Base-by-base conservation (phyloP, 306 rosid species). In the Cucurbita maxima region DNA sequence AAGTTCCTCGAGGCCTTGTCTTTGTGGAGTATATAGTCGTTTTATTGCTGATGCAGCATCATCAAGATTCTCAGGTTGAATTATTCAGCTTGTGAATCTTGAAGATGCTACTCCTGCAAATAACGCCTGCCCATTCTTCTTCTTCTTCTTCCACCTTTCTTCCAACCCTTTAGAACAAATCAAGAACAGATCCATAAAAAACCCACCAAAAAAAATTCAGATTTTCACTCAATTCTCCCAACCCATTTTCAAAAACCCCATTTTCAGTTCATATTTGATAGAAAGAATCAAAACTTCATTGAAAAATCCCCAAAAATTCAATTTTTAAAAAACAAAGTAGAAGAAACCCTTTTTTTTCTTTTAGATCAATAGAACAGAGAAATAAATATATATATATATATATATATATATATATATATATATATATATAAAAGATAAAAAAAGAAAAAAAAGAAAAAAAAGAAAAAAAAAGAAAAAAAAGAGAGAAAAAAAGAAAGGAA, bases 71-170 rank as follows among this genome's bases (percentile, higher is more conserved):
- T 30, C 72, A 75, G 11, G 25, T 5, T 4, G 15, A 12, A 5
- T 0, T 50, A 13, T 50, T 50, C 4, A 45, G 13, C 51, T 50
- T 50, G 74, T 64, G 79, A 76, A 66, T 76, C 79, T 76, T 76
- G 74, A 76, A 63, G 74, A 76, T 76, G 79, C 74, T 40, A 76
- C 79, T 12, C 73, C 73, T 19, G 67, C 74, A 76, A 76, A 76
- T 47, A 66, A 76, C 79, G 66, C 14, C 78, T 76, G 73, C 36
- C 36, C 72, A 40, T 10, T 61, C 52, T 51, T 51, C 55, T 48
- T 10, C 52, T 47, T 47, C 53, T 48, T 48, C 53, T 13, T 48
- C 53, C 7, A 13, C n/a, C 53, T 48, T 48, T 48, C 53, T 13
- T 12, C 52, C 13, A 10, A n/a, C 57, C 10, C 3, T 58, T 58